These are phyloP conservation scores for Neurospora sp. DNA, from an alignment of 495 filamentous ascomycete species.

Conservation along the genomic window DNA sequence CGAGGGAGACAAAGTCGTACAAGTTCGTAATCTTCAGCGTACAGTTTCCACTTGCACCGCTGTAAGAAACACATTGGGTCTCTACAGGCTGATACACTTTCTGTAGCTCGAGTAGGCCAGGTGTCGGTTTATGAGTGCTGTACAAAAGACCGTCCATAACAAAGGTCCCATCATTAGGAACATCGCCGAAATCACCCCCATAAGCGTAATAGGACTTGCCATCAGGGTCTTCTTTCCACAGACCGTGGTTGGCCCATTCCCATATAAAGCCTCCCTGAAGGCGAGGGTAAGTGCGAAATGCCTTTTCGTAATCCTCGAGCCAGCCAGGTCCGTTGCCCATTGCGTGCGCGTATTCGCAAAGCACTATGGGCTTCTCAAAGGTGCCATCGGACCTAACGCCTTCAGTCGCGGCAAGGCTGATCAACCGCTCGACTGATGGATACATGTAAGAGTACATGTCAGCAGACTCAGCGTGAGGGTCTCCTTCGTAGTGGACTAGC, in stretches of 20 bases:
- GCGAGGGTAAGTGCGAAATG: slow-evolving; percentile 44
- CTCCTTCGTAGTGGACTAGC: slow-evolving; percentile 58
- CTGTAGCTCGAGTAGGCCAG: slow-evolving; percentile 49
- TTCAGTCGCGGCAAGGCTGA: slow-evolving; percentile 30
- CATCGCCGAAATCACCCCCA: slow-evolving; percentile 58
- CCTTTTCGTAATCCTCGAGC: slow-evolving; percentile 53
- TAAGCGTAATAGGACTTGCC: slow-evolving; percentile 51
- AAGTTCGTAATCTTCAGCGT: slow-evolving; percentile 33
- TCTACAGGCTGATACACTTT: slow-evolving; percentile 51
- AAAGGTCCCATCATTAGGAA: slow-evolving; percentile 55
- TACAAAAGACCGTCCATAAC: slow-evolving; percentile 56
- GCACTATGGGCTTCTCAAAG: slow-evolving; percentile 46
- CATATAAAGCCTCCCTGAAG: slow-evolving; percentile 64
- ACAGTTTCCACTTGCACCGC: slow-evolving; percentile 13
- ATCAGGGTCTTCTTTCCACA: slow-evolving; percentile 39
- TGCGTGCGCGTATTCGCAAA: slow-evolving; percentile 61
- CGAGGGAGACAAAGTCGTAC: slow-evolving; percentile 42
- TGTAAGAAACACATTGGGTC: not conserved
- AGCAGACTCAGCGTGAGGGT: slow-evolving; percentile 43
- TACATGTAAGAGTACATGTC: slow-evolving; percentile 66
- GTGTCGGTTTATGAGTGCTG: slow-evolving; percentile 48
- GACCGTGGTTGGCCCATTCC: slow-evolving; percentile 66
- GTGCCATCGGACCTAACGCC: slow-evolving; percentile 24
- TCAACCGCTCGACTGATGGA: slow-evolving; percentile 39
- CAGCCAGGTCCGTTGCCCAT: slow-evolving; percentile 67